These are phyloP conservation scores for Chrysosporium queenslandicum DNA, from an alignment of 2,329 filamentous ascomycete genomes.

Conservation along the genomic window DNA sequence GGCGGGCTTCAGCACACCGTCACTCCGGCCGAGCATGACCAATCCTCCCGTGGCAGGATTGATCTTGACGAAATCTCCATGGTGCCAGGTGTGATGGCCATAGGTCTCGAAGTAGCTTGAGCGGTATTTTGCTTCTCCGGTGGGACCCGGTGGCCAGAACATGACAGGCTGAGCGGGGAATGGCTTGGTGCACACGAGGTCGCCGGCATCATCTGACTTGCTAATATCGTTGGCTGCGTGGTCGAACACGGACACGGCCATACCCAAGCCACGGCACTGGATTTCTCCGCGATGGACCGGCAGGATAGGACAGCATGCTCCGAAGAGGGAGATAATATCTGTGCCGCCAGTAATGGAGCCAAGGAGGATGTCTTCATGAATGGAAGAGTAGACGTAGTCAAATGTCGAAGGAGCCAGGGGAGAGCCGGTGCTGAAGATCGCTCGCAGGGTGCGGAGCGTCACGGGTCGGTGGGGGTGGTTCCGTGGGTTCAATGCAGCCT, in stretches of 20 bases:
- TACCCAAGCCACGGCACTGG: slow-evolving; percentile 66
- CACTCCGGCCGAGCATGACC: slow-evolving; percentile 82
- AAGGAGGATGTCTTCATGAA: slow-evolving; percentile 71
- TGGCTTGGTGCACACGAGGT: slow-evolving; percentile 73
- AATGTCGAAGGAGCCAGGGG: slow-evolving; percentile 90
- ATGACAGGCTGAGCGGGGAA: slow-evolving; percentile 87
- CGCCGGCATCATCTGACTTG: slow-evolving; percentile 60
- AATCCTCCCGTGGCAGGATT: slow-evolving; percentile 65
- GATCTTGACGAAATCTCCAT: slow-evolving; percentile 78
- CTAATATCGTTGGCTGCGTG: slow-evolving; percentile 50
- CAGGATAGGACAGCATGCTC: slow-evolving; percentile 66
- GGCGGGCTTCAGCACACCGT: slow-evolving; percentile 84
- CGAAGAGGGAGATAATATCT: slow-evolving; percentile 93
- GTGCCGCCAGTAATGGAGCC: slow-evolving; percentile 92
- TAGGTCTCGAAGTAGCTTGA: slow-evolving; percentile 85
- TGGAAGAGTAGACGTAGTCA: slow-evolving; percentile 73
- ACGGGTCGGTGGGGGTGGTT: slow-evolving; percentile 38
- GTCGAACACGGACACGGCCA: slow-evolving; percentile 57
- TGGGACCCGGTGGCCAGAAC: slow-evolving; percentile 62
- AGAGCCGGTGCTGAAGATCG: slow-evolving; percentile 89
- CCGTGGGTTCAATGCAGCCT: slow-evolving; percentile 56
- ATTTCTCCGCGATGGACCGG: slow-evolving; percentile 66
- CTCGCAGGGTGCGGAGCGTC: slow-evolving; percentile 50
- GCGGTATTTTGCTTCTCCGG: slow-evolving; percentile 65
- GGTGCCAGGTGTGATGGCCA: slow-evolving; percentile 62